phyloP scores from a whole-genome alignment of 768 basidiomycete species.

The Suillus clintonianus region DNA sequence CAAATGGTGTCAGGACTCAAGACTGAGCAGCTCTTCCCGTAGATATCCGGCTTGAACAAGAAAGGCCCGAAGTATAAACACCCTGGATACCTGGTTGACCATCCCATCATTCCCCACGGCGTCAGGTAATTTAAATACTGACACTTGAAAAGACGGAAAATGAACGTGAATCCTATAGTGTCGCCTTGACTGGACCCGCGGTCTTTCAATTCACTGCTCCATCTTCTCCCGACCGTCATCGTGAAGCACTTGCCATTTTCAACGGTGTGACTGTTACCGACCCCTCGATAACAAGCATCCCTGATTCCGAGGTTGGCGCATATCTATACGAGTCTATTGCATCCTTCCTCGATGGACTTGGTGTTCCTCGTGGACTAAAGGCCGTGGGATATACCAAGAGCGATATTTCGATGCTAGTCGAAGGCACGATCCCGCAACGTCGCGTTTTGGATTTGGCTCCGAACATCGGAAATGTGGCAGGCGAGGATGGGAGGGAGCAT shows the following conservation, averaged over 20 bases:
- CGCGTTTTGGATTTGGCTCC: slow-evolving; percentile 93
- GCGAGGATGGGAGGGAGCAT: slow-evolving; percentile 82
- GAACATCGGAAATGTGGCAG: slow-evolving; percentile 79
- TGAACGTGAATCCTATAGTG: slow-evolving; percentile 41
- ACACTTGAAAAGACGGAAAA: neutral
- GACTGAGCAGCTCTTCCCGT: slow-evolving; percentile 6
- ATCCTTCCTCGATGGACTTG: slow-evolving; percentile 81
- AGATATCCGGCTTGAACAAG: slow-evolving; percentile 96
- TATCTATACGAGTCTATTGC: slow-evolving; percentile 86
- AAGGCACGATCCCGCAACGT: slow-evolving; percentile 90
- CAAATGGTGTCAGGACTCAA: neutral
- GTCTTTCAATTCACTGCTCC: slow-evolving; percentile 97
- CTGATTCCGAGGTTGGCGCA: slow-evolving; percentile 77
- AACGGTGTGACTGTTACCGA: slow-evolving; percentile 62
- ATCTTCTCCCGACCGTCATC: slow-evolving; percentile 88
- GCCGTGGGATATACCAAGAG: slow-evolving; percentile 72
- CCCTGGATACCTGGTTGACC: slow-evolving; percentile 81
- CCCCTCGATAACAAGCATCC: slow-evolving; percentile 69
- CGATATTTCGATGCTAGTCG: slow-evolving; percentile 76
- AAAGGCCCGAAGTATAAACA: slow-evolving; percentile 91
- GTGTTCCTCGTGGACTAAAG: slow-evolving; percentile 83
- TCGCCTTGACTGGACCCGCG: slow-evolving; percentile 88
- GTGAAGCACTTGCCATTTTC: slow-evolving; percentile 87
- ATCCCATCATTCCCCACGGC: slow-evolving; percentile 93
- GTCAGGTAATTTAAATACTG: slow-evolving; percentile 51